phyloP scores from a whole-genome alignment of 352 stramenopile species.

The Phytophthora lateralis region DNA sequence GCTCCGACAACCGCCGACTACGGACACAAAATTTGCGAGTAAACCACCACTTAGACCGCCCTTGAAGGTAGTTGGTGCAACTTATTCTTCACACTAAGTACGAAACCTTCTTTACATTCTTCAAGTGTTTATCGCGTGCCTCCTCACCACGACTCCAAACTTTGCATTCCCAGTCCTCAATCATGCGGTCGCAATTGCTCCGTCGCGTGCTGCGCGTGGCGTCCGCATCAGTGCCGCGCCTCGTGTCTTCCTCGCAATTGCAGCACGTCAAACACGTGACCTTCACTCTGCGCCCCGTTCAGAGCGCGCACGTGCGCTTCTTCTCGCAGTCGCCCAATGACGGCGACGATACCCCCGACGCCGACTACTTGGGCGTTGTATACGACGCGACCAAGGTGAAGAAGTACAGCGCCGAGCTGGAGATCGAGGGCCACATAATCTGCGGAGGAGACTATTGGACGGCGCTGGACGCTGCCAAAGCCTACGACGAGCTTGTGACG shows the following conservation, averaged over 20 bases:
- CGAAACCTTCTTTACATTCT: conserved; percentile 10
- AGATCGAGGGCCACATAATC: conserved; percentile 73
- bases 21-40: conserved; percentile 14
- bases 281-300: conserved; percentile 1
- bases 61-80: too few relatives aligned
- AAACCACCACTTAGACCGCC: neutral
- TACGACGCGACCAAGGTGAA: conserved; percentile 79
- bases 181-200: conserved; percentile 30
- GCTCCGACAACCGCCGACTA: conserved; percentile 4
- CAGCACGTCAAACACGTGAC: neutral
- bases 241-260: neutral
- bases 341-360: conserved; percentile 27
- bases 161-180: neutral
- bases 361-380: conserved; percentile 68
- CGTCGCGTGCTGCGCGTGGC: conserved; percentile 19
- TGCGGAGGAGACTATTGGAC: conserved; percentile 85
- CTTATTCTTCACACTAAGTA: neutral
- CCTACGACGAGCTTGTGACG: conserved; percentile 82
- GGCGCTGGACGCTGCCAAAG: conserved; percentile 77
- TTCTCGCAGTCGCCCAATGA: conserved; percentile 29
- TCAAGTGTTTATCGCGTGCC: conserved; percentile 1
- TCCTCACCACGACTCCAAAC: conserved; percentile 8
- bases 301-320: conserved; percentile 4
- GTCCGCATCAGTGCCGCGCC: neutral
- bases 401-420: conserved; percentile 81